A percentile compares a stretch with the other conserved stretches of the same genome.
These are phyloP conservation scores for Agaricus subrufescens DNA, from an alignment of 768 basidiomycete genomes.

Conservation along the genomic window DNA sequence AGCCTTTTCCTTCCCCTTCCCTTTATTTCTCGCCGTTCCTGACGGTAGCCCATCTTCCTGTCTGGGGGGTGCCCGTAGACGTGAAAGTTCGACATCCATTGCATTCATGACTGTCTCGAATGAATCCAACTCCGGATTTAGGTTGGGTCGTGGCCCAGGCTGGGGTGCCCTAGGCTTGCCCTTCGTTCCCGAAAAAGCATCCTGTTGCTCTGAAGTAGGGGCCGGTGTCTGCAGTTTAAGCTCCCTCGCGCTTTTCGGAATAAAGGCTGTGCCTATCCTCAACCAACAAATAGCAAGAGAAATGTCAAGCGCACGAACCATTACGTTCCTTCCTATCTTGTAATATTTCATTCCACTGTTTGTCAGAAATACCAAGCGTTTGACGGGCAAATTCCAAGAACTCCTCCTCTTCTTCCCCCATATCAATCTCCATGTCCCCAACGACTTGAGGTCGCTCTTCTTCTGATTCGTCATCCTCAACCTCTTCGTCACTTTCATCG, in stretches of 20 bases:
- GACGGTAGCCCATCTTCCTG: constrained; percentile 9
- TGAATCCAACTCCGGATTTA: constrained; percentile 76
- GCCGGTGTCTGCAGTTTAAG: constrained; percentile 11
- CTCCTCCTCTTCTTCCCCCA: constrained; percentile 91
- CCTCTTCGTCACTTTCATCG: constrained; percentile 75
- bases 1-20: constrained; percentile 46
- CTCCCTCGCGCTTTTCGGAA: constrained; percentile 38
- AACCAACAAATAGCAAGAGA: background rate
- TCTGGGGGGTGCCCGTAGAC: constrained; percentile 25
- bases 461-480: constrained; percentile 56
- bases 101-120: constrained; percentile 97
- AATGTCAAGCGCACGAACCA: constrained; percentile 46
- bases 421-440: constrained; percentile 83
- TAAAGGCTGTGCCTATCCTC: constrained; percentile 41
- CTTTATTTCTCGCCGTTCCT: constrained; percentile 10
- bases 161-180: constrained; percentile 16
- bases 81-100: constrained; percentile 81
- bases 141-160: constrained; percentile 32
- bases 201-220: background rate
- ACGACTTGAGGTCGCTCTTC: constrained; percentile 82
- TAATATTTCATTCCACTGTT: constrained; percentile 88
- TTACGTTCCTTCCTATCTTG: constrained; percentile 73
- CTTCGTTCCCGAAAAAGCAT: background rate
- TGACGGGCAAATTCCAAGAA: constrained; percentile 95
- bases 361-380: constrained; percentile 81